Evolutionary conservation across 371 early-diverging fungal species (phyloP).

Genomic region (Cokeromyces recurvatus): DNA sequence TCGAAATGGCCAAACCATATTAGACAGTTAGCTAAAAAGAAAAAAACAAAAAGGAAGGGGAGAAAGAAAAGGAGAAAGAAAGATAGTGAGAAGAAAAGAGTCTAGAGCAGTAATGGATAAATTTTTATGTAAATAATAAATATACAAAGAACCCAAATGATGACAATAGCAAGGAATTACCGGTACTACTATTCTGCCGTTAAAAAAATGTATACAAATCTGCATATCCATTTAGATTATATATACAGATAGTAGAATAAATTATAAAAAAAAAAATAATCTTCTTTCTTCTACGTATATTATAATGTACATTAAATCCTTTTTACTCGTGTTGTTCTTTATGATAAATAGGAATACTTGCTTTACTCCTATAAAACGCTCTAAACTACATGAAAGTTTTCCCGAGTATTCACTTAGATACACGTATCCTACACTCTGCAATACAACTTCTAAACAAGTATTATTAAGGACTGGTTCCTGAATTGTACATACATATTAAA

Average conservation of each 20-base stretch:
- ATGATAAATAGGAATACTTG: no score
- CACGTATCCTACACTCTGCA: constrained; percentile 71
- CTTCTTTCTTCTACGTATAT: no score
- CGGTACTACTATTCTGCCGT: constrained; percentile 1
- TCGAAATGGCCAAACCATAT: constrained; percentile 10
- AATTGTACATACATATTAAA: not conserved
- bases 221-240: no score
- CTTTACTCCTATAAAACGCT: not conserved
- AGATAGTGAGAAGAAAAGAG: no score
- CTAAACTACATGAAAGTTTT: constrained; percentile 30
- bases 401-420: constrained; percentile 71
- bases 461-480: not conserved
- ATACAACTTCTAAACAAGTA: constrained; percentile 69
- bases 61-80: not conserved
- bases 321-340: no score
- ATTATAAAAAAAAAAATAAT: no score
- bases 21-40: not conserved
- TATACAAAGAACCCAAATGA: no score
- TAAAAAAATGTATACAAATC: no score
- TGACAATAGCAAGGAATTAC: not conserved
- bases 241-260: no score
- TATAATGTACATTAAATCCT: no score
- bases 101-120: no score
- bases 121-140: no score
- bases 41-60: constrained; percentile 2